These are phyloP conservation scores for Aspergillus bombycis DNA, from an alignment of 2,329 filamentous ascomycete species.

Conservation along the genomic window DNA sequence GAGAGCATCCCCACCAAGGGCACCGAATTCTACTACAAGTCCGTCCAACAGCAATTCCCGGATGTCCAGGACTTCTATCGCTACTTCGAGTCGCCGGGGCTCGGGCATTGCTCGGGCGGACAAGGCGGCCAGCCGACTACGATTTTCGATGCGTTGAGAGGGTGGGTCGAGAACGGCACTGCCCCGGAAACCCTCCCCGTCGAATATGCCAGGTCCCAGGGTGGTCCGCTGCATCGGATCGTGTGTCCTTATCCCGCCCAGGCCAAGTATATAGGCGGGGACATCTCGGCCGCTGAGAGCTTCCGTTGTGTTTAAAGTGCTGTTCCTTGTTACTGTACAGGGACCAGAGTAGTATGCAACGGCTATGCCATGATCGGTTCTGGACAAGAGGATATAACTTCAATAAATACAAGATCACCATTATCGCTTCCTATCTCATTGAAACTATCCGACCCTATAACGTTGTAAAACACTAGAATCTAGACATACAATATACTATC, in stretches of 20 bases:
- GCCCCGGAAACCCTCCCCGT: conserved; percentile 13
- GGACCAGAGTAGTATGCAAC: no score
- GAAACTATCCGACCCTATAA: no score
- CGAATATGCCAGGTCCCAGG: background rate
- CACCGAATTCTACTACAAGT: conserved; percentile 40
- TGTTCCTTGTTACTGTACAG: no score
- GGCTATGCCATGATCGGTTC: no score
- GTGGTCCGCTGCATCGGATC: background rate
- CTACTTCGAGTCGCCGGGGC: conserved; percentile 41
- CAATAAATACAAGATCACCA: no score
- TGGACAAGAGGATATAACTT: no score
- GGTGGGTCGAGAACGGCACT: conserved; percentile 18
- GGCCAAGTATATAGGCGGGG: background rate
- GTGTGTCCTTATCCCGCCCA: background rate
- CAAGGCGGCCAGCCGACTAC: conserved; percentile 15
- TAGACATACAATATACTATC: no score
- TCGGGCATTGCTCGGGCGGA: conserved; percentile 36
- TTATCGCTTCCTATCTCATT: no score
- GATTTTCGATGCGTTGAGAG: conserved; percentile 5
- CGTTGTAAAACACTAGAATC: no score
- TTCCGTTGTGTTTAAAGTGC: background rate
- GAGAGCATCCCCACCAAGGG: conserved; percentile 34
- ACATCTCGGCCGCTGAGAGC: background rate
- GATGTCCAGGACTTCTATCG: conserved; percentile 36
- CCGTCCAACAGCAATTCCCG: conserved; percentile 26